Conservation (phyloP, 2,329 filamentous ascomycete genomes). For the Fusarium sp. region DNA sequence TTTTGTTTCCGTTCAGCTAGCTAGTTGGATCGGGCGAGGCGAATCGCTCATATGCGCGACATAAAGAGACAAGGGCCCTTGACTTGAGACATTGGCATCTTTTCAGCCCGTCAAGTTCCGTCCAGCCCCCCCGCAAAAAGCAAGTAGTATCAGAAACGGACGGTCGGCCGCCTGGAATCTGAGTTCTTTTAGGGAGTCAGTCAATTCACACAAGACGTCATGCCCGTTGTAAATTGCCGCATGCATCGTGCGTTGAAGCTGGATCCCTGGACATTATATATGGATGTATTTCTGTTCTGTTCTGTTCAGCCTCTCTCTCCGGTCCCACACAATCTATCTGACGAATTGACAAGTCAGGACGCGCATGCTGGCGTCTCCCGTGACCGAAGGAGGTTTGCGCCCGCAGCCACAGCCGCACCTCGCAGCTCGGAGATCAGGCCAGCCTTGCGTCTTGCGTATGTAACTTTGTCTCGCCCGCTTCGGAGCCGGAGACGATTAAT, state of each 20-base stretch:
- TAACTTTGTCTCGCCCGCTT: constrained; percentile 9
- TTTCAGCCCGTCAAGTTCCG: constrained; percentile 19
- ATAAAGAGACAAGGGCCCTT: neutral
- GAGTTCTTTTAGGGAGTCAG: no score
- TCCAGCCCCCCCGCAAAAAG: neutral
- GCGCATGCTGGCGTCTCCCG: neutral
- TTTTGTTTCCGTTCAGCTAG: neutral
- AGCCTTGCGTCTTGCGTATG: neutral
- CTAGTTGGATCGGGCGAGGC: neutral
- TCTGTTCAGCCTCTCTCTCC: neutral
- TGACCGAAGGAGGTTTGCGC: neutral
- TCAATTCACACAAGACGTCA: constrained; percentile 7
- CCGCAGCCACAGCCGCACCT: neutral
- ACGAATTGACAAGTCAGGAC: neutral
- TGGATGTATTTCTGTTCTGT: neutral
- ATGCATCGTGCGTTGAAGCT: constrained; percentile 8
- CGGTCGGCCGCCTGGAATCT: neutral
- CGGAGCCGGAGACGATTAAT: constrained; percentile 14
- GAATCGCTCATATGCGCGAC: constrained; percentile 24
- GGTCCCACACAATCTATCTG: neutral
- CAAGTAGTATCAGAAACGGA: neutral
- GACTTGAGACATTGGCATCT: constrained; percentile 20
- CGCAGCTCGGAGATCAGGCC: neutral
- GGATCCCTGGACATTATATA: neutral
- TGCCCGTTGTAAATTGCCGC: constrained; percentile 17